Conservation (phyloP, 352 stramenopile genomes). For the Phytophthora colocasiae region DNA sequence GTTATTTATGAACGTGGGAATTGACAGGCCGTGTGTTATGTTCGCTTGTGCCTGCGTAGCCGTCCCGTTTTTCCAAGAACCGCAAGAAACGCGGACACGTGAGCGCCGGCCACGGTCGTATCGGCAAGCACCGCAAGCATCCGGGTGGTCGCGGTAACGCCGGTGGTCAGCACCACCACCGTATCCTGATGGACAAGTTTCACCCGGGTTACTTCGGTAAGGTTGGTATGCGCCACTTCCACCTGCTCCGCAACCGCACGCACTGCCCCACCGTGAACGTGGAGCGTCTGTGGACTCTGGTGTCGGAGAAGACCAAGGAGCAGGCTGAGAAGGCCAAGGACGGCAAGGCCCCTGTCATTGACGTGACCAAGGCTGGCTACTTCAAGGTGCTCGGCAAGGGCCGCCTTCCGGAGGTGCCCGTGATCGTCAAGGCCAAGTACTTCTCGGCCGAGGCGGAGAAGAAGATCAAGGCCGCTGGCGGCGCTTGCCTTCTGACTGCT, state of each 20-base stretch:
- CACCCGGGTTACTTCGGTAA: slow-evolving; percentile 99
- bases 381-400: slow-evolving; percentile 99
- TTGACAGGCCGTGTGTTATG: slow-evolving; percentile 60
- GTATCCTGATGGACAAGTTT: slow-evolving; percentile 99
- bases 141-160: slow-evolving; percentile 99
- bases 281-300: slow-evolving; percentile 99
- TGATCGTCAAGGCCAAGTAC: slow-evolving; percentile 99
- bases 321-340: slow-evolving; percentile 94
- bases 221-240: slow-evolving; percentile 99
- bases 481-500: slow-evolving; percentile 97
- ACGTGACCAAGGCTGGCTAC: slow-evolving; percentile 97
- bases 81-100: slow-evolving; percentile 99
- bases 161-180: slow-evolving; percentile 99
- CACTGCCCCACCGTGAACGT: slow-evolving; percentile 99
- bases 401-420: slow-evolving; percentile 95
- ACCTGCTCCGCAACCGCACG: slow-evolving; percentile 96
- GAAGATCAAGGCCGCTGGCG: slow-evolving; percentile 99
- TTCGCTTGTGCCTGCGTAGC: slow-evolving; percentile 66
- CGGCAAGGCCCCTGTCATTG: slow-evolving; percentile 99
- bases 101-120: slow-evolving; percentile 98
- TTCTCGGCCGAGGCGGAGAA: slow-evolving; percentile 99
- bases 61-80: slow-evolving; percentile 96
- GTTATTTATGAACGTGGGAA: slow-evolving; percentile 23
- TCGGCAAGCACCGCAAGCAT: slow-evolving; percentile 99
- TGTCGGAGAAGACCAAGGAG: slow-evolving; percentile 98